Percentiles rank a stretch among this genome's conserved stretches.
These are phyloP conservation scores for Agaricus blazei DNA, from an alignment of 768 basidiomycete genomes.

Conservation along the genomic window DNA sequence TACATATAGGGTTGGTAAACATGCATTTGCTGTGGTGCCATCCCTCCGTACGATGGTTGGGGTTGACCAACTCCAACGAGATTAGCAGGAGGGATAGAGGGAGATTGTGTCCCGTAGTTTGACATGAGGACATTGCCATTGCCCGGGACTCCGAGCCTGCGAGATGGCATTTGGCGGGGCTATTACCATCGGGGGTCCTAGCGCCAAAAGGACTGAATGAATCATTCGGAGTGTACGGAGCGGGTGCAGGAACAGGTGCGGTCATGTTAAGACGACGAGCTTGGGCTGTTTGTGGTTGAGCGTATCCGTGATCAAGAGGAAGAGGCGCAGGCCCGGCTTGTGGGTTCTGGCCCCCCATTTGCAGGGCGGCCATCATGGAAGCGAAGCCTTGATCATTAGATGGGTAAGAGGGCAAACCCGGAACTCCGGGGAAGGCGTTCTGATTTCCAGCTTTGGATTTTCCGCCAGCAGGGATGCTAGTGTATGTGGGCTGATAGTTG, in stretches of 20 bases:
- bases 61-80: constrained; percentile 63
- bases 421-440: constrained; percentile 50
- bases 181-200: constrained; percentile 38
- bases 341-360: constrained; percentile 86
- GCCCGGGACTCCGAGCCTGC: constrained; percentile 45
- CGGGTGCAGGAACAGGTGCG: constrained; percentile 24
- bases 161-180: constrained; percentile 40
- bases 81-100: constrained; percentile 48
- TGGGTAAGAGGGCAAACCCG: constrained; percentile 74
- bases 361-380: constrained; percentile 90
- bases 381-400: constrained; percentile 81
- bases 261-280: constrained; percentile 24
- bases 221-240: constrained; percentile 37
- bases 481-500: constrained; percentile 79
- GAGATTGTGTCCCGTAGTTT: constrained; percentile 56
- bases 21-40: constrained; percentile 56
- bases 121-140: constrained; percentile 27
- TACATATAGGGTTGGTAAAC: constrained; percentile 83
- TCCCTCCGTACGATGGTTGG: constrained; percentile 58
- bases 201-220: constrained; percentile 49
- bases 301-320: constrained; percentile 60
- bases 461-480: constrained; percentile 52
- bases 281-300: constrained; percentile 28
- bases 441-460: constrained; percentile 55
- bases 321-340: constrained; percentile 60